Conservation (phyloP, 2,329 filamentous ascomycete genomes). For the Paracoccidioides brasiliensis region DNA sequence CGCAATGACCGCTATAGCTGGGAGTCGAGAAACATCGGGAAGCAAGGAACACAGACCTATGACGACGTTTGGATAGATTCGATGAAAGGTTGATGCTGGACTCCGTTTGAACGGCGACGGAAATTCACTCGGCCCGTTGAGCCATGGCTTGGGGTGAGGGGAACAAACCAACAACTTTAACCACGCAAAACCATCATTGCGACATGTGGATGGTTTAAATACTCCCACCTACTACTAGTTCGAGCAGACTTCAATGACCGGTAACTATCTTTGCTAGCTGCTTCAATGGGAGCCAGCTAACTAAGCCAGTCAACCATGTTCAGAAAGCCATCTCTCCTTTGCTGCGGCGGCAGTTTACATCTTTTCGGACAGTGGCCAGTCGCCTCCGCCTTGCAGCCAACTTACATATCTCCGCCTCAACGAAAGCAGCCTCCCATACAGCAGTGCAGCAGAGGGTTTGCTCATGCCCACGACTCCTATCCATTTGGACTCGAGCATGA, state of each 20-base stretch:
- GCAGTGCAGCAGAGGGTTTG: slow-evolving; percentile 23
- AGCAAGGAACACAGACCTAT: neutral
- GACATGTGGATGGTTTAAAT: neutral
- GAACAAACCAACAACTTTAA: neutral
- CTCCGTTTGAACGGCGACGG: neutral
- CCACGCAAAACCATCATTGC: neutral
- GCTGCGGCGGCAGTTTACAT: slow-evolving; percentile 26
- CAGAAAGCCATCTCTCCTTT: slow-evolving; percentile 33
- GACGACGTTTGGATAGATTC: neutral
- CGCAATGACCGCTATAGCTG: neutral
- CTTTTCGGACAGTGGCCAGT: slow-evolving; percentile 14
- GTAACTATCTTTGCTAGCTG: slow-evolving; percentile 4
- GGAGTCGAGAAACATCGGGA: neutral
- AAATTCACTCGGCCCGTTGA: slow-evolving; percentile 1
- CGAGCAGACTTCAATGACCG: neutral
- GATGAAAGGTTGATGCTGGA: neutral
- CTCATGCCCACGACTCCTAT: slow-evolving; percentile 20
- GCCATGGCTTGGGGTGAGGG: neutral
- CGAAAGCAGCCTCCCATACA: slow-evolving; percentile 8
- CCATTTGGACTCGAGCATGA: slow-evolving; percentile 19
- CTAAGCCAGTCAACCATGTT: slow-evolving; percentile 25
- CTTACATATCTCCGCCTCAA: slow-evolving; percentile 15
- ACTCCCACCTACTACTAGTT: neutral
- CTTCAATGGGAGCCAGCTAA: slow-evolving; percentile 22
- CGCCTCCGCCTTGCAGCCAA: slow-evolving; percentile 18